Conservation (phyloP, 2,329 filamentous ascomycete genomes). For the Colletotrichum musicola region DNA sequence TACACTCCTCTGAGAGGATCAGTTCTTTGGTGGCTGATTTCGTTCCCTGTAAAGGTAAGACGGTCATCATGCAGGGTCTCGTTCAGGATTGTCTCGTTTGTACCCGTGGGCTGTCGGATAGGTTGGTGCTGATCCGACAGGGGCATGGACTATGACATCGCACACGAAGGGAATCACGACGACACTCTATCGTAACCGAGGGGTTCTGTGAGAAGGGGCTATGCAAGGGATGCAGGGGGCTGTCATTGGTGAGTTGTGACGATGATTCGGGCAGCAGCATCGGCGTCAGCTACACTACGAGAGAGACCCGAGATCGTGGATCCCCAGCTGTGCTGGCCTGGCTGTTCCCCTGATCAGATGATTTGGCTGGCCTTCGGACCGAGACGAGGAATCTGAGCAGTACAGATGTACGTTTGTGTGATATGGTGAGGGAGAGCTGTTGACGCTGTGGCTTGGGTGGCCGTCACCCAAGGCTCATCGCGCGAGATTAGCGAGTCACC, state of each 20-base stretch:
- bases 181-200: too few relatives aligned
- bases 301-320: neutral
- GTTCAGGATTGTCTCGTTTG: conserved; percentile 18
- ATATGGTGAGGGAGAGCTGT: conserved; percentile 13
- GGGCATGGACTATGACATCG: conserved; percentile 25
- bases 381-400: neutral
- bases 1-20: neutral
- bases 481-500: neutral
- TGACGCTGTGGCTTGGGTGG: conserved; percentile 31
- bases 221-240: conserved; percentile 22
- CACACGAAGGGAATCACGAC: neutral
- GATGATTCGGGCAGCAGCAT: neutral
- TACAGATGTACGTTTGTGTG: neutral
- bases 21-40: too few relatives aligned
- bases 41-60: neutral
- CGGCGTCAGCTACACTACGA: neutral
- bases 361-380: conserved; percentile 2
- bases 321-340: neutral
- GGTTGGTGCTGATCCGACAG: conserved; percentile 2
- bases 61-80: conserved; percentile 28
- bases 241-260: conserved; percentile 1
- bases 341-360: neutral
- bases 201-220: conserved; percentile 3
- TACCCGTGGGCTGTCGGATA: neutral
- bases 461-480: neutral